Percentiles rank a stretch among this genome's conserved stretches.
phyloP scores from a whole-genome alignment of 495 filamentous ascomycete species.

The Hypoxylon fragiforme region DNA sequence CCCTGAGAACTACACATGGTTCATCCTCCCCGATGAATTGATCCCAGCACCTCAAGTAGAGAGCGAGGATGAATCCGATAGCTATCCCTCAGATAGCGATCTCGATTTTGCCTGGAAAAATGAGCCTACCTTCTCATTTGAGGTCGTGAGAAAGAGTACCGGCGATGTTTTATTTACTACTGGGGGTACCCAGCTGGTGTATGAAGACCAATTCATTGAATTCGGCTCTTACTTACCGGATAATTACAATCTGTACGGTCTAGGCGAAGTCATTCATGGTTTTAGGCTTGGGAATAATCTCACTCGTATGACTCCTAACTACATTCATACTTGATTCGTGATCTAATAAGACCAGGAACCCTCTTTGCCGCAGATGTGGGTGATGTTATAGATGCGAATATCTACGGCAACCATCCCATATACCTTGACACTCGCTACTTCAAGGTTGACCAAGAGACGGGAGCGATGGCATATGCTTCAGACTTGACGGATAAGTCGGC shows the following conservation, averaged over 20 bases:
- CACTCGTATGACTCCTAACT: slow-evolving; percentile 55
- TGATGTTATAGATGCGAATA: slow-evolving; percentile 67
- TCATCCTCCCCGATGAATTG: slow-evolving; percentile 63
- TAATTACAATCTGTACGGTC: slow-evolving; percentile 77
- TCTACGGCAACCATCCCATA: slow-evolving; percentile 81
- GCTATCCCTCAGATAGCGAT: slow-evolving; percentile 36
- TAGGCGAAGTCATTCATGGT: slow-evolving; percentile 79
- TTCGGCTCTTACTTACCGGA: slow-evolving; percentile 71
- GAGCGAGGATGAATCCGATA: slow-evolving; percentile 38
- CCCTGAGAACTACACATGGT: slow-evolving; percentile 67
- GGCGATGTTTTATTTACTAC: slow-evolving; percentile 77
- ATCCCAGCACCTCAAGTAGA: slow-evolving; percentile 62
- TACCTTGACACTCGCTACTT: slow-evolving; percentile 81
- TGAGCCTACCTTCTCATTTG: slow-evolving; percentile 75
- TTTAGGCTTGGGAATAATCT: slow-evolving; percentile 73
- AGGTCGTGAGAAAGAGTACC: slow-evolving; percentile 61
- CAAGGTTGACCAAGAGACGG: slow-evolving; percentile 54
- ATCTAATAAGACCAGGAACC: slow-evolving; percentile 48
- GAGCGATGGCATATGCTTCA: slow-evolving; percentile 55
- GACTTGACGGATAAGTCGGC: slow-evolving; percentile 56
- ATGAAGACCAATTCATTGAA: slow-evolving; percentile 80
- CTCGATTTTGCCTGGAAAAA: slow-evolving; percentile 64
- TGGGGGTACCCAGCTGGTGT: slow-evolving; percentile 66
- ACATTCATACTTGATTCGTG: slow-evolving; percentile 27
- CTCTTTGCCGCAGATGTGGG: slow-evolving; percentile 71